Conservation (phyloP, 345 rosid species). For the Diplotaxis tenuifolia region DNA sequence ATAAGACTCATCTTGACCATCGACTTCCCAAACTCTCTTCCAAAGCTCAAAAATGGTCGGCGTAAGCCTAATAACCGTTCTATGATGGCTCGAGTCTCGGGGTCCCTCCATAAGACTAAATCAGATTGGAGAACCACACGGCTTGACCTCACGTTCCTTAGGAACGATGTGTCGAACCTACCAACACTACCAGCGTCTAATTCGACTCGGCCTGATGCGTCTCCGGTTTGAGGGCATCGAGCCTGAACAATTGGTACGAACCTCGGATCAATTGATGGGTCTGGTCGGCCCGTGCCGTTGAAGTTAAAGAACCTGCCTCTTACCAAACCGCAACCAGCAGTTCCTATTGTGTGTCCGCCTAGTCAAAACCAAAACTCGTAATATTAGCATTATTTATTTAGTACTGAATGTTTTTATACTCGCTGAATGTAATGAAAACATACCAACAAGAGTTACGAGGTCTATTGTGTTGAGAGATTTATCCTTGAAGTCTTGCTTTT, state of each 20-base stretch:
- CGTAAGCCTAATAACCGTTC: slow-evolving; percentile 34
- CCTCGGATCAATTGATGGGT: slow-evolving; percentile 35
- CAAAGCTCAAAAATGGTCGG: slow-evolving; percentile 32
- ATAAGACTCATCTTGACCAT: slow-evolving; percentile 64
- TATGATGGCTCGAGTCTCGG: slow-evolving; percentile 32
- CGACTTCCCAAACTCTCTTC: slow-evolving; percentile 45
- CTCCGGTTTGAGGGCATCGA: slow-evolving; percentile 35
- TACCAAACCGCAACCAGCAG: slow-evolving; percentile 42
- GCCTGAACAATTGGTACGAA: slow-evolving; percentile 25
- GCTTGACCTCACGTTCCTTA: slow-evolving; percentile 42
- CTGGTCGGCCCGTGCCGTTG: slow-evolving; percentile 35
- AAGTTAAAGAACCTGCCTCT: slow-evolving; percentile 41
- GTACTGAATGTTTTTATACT: not conserved
- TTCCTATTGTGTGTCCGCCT: slow-evolving; percentile 57
- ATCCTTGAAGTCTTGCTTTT: slow-evolving; percentile 39
- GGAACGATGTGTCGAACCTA: slow-evolving; percentile 43
- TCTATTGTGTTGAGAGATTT: slow-evolving; percentile 42
- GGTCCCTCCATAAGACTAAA: slow-evolving; percentile 37
- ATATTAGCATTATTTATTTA: not conserved
- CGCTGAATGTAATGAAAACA: slow-evolving; percentile 1
- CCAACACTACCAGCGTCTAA: slow-evolving; percentile 40
- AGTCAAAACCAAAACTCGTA: not conserved
- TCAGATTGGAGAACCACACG: slow-evolving; percentile 45
- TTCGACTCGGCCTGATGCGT: slow-evolving; percentile 30
- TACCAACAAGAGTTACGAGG: slow-evolving; percentile 53